phyloP scores from a whole-genome alignment of 2,329 filamentous ascomycete genomes.

The Penicillium brasilianum region DNA sequence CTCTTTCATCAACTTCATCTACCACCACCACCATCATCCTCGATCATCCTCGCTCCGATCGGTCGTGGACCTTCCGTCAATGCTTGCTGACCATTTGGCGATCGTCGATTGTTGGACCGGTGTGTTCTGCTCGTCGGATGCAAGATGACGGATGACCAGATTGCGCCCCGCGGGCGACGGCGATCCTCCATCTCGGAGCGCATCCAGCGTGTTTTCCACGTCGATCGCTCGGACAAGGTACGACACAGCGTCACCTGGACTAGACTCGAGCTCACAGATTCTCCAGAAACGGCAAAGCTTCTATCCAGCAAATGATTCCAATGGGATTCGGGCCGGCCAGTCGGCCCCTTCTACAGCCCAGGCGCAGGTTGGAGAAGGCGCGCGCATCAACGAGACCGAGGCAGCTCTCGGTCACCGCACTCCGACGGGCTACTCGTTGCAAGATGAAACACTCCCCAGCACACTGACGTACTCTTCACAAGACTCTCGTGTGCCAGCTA shows the following conservation, averaged over 20 bases:
- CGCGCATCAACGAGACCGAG: slow-evolving; percentile 2
- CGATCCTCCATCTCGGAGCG: slow-evolving; percentile 32
- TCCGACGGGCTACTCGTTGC: slow-evolving; percentile 9
- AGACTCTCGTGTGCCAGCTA: slow-evolving; percentile 23
- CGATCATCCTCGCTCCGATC: neutral
- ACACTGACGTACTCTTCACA: slow-evolving; percentile 24
- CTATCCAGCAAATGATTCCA: neutral
- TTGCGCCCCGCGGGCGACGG: slow-evolving; percentile 25
- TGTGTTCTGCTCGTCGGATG: neutral
- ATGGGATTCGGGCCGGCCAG: neutral
- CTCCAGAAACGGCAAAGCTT: slow-evolving; percentile 18
- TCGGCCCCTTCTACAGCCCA: neutral
- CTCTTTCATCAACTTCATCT: neutral
- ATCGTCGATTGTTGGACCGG: neutral
- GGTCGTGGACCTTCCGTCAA: neutral
- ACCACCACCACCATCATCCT: neutral
- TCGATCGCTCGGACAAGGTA: slow-evolving; percentile 27
- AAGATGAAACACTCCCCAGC: slow-evolving; percentile 22
- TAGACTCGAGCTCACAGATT: slow-evolving; percentile 4
- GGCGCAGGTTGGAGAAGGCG: neutral
- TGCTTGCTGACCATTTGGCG: neutral
- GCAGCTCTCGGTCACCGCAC: slow-evolving; percentile 9
- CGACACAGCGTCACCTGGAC: neutral
- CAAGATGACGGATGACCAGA: slow-evolving; percentile 23
- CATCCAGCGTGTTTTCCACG: slow-evolving; percentile 27